Base-by-base conservation (phyloP, 257 asterid genomes). In the Haberlea rhodopensis region DNA sequence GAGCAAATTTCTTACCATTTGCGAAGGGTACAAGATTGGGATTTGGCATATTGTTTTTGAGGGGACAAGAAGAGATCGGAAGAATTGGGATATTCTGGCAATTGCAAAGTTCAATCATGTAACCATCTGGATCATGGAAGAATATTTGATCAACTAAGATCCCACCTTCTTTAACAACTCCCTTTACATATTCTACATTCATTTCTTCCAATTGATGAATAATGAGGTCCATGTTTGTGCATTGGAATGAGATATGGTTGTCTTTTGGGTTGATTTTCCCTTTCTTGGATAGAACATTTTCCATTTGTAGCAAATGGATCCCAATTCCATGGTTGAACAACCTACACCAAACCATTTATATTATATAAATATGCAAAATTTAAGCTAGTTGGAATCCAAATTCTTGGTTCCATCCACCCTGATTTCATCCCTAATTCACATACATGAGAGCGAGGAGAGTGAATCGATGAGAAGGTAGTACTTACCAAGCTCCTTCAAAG, bases 101-200 rank as follows among this genome's bases (percentile, higher is more conserved):
- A 34, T 90, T 88, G 85, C 97, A 90, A 1, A 90, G 88, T 13
- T 90, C 97, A 69, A 88, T 77, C 96, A 85, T 88, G 68, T 85
- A 78, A 1, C 95, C 96, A 78, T 88, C 94, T 0, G 96, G 97
- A 40, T 90, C 97, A 65, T 90, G 97, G 73, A 90, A 90, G 79
- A 90, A 90, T 5, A 90, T 67, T 37, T 90, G 96, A 63, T 88
- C 97, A 13, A 90, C 97, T 2, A 77, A 74, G 0, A 88, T 82
- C 1, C 95, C 96, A 15, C 96, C 91, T 80, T 90, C 97, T 43
- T 63, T 75, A 0, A 90, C 97, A 21, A 80, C 81, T 24, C 91
- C 95, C 3, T 76, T 83, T 1, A 83, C 94, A 40, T 78, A 88
- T 10, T 90, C 91, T 0, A 88, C 69, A 1, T 78, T 68, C 96